Evolutionary conservation across 305 asterid genomes (phyloP), one percentile per base, ranked within the genome.

Genomic region (Solanum hybrid): DNA sequence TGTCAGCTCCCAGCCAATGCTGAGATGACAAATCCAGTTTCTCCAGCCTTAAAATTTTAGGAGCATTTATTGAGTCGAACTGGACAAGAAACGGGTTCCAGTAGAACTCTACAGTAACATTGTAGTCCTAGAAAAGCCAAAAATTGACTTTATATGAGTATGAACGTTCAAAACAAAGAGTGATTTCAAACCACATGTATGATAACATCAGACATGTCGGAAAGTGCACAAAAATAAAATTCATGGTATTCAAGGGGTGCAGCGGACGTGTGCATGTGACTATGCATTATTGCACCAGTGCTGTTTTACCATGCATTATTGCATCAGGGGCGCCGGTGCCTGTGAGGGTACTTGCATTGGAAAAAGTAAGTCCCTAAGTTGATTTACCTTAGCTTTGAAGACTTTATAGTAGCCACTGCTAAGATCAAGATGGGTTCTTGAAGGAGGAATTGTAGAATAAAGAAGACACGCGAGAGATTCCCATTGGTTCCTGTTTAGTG

Each of bases 401-500:
- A 88, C 81, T 89, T 88, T 90, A 64, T 90, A 88, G 34, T 36
- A 82, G 51, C 92, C 89, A 78, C 76, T 64, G 33, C 22, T 86
- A 82, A 26, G 22, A 46, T 88, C 76, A 46, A 90, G 89, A 88
- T 81, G 85, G 69, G 89, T 86, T 88, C 90, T 90, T 1, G 92
- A 82, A 35, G 92, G 86, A 81, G 90, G 92, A 71, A 88, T 88
- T 31, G 86, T 82, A n/a, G 90, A 90, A 86, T 90, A 90, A 18
- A 90, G 90, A 82, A 90, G 90, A 77, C 89, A 90, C 3, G 51
- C 90, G 9, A 90, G 90, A 64, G 91, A 90, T 74, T 90, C 91
- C 91, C 91, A 90, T 71, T 90, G 91, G 88, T 90, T 90, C 83
- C 91, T 87, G 85, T 90, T 90, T 79, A 90, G 77, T 61, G 91